Percentiles rank a stretch among this genome's conserved stretches.
phyloP scores from a whole-genome alignment of 352 stramenopile species.

The Globisporangium nodosum region DNA sequence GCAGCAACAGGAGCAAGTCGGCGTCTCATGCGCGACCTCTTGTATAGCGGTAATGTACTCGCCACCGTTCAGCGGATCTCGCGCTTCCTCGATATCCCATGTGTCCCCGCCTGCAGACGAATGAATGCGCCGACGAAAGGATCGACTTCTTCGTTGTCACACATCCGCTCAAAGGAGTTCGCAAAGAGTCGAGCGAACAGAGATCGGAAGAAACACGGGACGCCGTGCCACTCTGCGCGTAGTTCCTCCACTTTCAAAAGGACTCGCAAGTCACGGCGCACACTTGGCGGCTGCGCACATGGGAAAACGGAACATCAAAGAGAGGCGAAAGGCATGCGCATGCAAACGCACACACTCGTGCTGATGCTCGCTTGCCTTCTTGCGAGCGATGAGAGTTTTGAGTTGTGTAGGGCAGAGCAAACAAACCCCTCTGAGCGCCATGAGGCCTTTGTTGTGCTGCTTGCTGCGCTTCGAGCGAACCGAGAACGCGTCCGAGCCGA shows the following conservation, averaged over 20 bases:
- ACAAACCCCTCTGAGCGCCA: too few relatives aligned
- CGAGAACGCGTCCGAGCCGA: too few relatives aligned
- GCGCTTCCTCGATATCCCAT: too few relatives aligned
- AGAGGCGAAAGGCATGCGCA: too few relatives aligned
- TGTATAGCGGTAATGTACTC: neutral
- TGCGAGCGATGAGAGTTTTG: too few relatives aligned
- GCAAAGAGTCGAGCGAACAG: neutral
- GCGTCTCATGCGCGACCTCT: neutral
- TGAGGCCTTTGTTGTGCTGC: too few relatives aligned
- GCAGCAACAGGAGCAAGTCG: neutral
- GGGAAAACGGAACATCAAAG: neutral
- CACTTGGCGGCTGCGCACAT: neutral
- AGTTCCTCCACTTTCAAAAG: neutral
- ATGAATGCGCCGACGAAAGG: neutral
- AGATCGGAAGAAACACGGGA: conserved; percentile 1
- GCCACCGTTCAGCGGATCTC: neutral
- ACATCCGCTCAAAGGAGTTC: neutral
- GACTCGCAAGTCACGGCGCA: neutral
- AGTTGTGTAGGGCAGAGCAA: too few relatives aligned
- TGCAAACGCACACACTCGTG: too few relatives aligned
- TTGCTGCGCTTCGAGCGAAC: too few relatives aligned
- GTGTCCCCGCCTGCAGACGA: neutral
- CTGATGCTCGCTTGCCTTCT: too few relatives aligned
- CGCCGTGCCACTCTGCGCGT: conserved; percentile 1
- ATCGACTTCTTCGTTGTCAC: neutral